Base-by-base conservation (phyloP, 164 flowering plant genomes). In the Echeveria elegans region DNA sequence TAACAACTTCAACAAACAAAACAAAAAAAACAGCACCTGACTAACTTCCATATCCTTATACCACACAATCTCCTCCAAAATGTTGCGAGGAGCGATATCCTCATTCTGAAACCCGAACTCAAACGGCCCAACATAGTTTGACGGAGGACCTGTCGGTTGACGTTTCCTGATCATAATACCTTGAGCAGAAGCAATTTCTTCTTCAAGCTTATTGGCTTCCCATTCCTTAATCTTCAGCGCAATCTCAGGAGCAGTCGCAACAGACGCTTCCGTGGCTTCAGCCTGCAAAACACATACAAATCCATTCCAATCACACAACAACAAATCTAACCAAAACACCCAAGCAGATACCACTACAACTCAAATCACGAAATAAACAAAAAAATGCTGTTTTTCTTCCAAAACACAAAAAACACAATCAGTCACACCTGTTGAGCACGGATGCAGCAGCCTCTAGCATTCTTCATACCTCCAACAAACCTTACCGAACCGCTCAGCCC, bases 61-160 rank as follows among this genome's bases (percentile, higher is more conserved):
- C 99, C 99, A 94, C 23, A 94, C 53, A n/a, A 91, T 94, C 63
- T 94, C 96, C 79, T 94, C 99, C 29, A 91, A 78, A 66, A 94
- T 94, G 72, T 94, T 94, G 9, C 94, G 87, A 61, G 99, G 97
- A 71, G 93, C 84, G 45, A 85, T 86, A 8, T 89, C 97, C 72
- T 85, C 96, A 74, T 82, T 89, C 73, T 89, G 89, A 38, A 87
- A 48, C 26, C 83, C 78, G 43, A 88, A 88, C 82, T 94, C 86
- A 52, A 94, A 91, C 36, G 96, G 96, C 16, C 98, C 98, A 21
- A 86, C 93, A 71, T 88, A 87, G 68, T 88, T 90, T 74, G 64
- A 69, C 37, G 99, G 97, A 16, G 96, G 96, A 4, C 90, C 94
- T 1, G 90, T 81, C 0, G 89, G 80, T 2, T 92, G 94, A 38